These are phyloP conservation scores for Leptomonas pyrrhocoris DNA, from an alignment of 208 protist species.

Conservation along the genomic window DNA sequence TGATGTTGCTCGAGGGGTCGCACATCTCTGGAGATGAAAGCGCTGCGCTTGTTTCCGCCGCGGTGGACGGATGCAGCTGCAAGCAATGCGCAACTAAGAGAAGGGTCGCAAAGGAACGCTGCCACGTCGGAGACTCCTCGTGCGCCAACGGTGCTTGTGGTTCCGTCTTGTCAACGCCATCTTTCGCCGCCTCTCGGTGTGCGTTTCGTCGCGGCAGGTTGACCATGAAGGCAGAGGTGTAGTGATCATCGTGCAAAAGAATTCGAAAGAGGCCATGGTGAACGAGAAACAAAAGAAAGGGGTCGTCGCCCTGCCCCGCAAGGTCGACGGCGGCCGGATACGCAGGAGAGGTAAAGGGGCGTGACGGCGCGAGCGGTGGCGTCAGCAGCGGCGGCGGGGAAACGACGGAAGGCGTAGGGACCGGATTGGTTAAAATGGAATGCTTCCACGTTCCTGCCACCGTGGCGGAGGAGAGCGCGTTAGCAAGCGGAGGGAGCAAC, in stretches of 20 bases:
- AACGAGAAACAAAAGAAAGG: conserved; percentile 35
- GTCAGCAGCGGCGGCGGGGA: neutral
- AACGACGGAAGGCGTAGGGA: neutral
- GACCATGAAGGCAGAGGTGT: conserved; percentile 27
- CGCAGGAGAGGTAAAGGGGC: neutral
- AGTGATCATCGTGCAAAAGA: conserved; percentile 42
- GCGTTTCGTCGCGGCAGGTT: conserved; percentile 5
- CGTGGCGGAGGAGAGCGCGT: neutral
- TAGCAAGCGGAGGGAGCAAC: neutral
- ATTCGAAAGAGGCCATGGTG: conserved; percentile 47
- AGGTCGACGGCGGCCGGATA: neutral
- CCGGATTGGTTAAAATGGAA: neutral
- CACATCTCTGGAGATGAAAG: neutral
- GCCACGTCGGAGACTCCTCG: neutral
- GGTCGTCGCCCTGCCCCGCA: conserved; percentile 3
- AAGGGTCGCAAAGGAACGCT: conserved; percentile 15
- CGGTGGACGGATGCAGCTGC: conserved; percentile 12
- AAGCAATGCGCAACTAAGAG: conserved; percentile 23
- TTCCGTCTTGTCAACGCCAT: neutral
- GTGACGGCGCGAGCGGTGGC: neutral
- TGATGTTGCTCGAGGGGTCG: neutral
- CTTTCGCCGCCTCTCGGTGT: neutral
- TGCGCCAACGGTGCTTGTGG: neutral
- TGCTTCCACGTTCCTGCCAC: neutral
- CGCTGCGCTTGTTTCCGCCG: neutral